Percentiles rank a stretch among this genome's conserved stretches.
Evolutionary conservation across 176 grass and related monocot genomes (phyloP).

Genomic region (Hordeum vulgare): DNA sequence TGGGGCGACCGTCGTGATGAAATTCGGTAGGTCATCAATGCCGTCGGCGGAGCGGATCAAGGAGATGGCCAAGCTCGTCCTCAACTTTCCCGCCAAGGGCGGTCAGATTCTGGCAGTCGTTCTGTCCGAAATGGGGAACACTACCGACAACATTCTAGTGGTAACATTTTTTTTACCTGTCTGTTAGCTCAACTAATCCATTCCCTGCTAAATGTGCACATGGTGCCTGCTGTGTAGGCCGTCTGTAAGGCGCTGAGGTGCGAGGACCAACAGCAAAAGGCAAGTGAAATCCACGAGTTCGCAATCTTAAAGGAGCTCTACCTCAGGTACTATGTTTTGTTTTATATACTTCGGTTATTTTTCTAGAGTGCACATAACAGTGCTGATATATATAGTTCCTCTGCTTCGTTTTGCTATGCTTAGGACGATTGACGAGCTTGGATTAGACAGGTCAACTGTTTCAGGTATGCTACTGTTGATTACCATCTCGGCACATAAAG

Average conservation of each 20-base stretch:
- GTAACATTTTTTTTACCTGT: background rate
- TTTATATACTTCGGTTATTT: background rate
- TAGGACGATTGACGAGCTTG: too few relatives aligned
- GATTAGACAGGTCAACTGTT: too few relatives aligned
- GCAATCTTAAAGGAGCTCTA: background rate
- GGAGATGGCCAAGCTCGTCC: background rate
- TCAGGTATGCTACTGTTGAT: too few relatives aligned
- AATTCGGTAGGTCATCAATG: background rate
- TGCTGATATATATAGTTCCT: too few relatives aligned
- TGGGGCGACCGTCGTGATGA: background rate
- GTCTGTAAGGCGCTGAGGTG: slow-evolving; percentile 44
- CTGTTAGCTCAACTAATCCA: background rate
- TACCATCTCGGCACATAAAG: too few relatives aligned
- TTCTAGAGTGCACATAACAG: background rate
- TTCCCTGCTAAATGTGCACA: background rate
- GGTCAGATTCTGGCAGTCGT: background rate
- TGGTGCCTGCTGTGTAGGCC: background rate
- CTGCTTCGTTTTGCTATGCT: too few relatives aligned
- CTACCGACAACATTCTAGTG: background rate
- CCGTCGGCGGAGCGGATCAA: background rate
- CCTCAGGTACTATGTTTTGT: background rate
- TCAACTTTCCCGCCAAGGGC: background rate
- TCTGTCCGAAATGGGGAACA: background rate
- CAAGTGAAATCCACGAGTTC: slow-evolving; percentile 8
- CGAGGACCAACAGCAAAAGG: slow-evolving; percentile 48